Conservation (phyloP, 495 filamentous ascomycete genomes). For the Margaritispora aquatica region DNA sequence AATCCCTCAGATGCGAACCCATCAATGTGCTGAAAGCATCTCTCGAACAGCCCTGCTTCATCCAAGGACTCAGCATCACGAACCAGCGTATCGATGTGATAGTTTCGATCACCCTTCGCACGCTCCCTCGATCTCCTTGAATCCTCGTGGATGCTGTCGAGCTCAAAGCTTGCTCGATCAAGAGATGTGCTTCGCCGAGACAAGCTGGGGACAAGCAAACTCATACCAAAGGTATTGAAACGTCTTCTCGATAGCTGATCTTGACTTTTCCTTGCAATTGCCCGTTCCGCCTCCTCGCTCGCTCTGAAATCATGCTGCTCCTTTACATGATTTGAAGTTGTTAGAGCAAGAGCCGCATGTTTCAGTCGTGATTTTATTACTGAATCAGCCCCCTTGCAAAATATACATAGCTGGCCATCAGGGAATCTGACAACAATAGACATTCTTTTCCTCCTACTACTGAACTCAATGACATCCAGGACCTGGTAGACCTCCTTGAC, state of each 20-base stretch:
- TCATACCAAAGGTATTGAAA: background rate
- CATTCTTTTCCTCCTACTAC: conserved; percentile 86
- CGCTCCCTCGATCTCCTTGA: background rate
- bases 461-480: conserved; percentile 90
- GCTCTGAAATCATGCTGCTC: background rate
- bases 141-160: background rate
- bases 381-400: conserved; percentile 90
- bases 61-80: background rate
- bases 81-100: conserved; percentile 45
- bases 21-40: conserved; percentile 81
- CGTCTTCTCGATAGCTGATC: background rate
- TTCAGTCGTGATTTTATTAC: conserved; percentile 64
- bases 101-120: background rate
- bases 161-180: background rate
- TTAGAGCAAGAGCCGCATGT: conserved; percentile 12
- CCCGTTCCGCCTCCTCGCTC: background rate
- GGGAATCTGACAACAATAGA: conserved; percentile 83
- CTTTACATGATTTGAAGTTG: background rate
- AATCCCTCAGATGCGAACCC: conserved; percentile 88
- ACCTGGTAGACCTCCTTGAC: conserved; percentile 63
- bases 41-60: conserved; percentile 11
- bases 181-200: background rate
- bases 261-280: background rate
- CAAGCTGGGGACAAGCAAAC: background rate
- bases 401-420: conserved; percentile 70